Evolutionary conservation across 73 alveolate species (phyloP), one percentile per base, ranked within the genome.

Genomic region (Urostyla sp.): DNA sequence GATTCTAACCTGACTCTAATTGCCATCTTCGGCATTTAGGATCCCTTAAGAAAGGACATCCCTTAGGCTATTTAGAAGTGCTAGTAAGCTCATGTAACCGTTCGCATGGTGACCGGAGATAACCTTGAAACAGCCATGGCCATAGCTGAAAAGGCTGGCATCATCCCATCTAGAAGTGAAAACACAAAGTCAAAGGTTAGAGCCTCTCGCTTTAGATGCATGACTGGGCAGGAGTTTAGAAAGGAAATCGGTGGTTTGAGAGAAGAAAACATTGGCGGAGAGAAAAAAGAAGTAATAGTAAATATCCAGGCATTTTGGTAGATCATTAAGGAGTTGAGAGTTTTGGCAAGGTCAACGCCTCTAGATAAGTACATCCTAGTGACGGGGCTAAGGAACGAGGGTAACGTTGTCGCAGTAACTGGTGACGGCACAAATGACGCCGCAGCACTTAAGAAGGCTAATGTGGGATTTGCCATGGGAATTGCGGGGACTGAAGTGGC

Each of bases 371-470:
- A 87, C 75, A 45, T 80, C 13, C 87, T 87, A 0, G 63, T 56
- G 34, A 58, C 88, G 6, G 94, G 94, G 5, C 72, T 87, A 30
- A 87, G 46, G 55, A 32, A 67, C 49, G 57, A 36, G 49, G 90
- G 89, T 0, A 27, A 34, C 52, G 94, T 86, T 11, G 94, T 86
- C 2, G 94, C 94, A 28, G 94, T 86, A 44, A 96, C 99, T 28
- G 99, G 99, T 40, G 99, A 96, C 87, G 99, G 99, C 20, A 95
- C 99, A 20, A 96, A 96, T 87, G 99, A 94, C 58, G 98, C 98
- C 7, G 95, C 95, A n/a, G 98, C 98, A 23, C 88, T 96, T 40
- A 88, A 95, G 83, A 90, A 90, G 80, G 92, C 98, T 60, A 97
- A 96, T 92, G 97, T 96, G 23, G 98, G 98, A 0, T 90, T 96